Base-by-base conservation (phyloP, 2,329 filamentous ascomycete species). In the Calonectria leucothoes region DNA sequence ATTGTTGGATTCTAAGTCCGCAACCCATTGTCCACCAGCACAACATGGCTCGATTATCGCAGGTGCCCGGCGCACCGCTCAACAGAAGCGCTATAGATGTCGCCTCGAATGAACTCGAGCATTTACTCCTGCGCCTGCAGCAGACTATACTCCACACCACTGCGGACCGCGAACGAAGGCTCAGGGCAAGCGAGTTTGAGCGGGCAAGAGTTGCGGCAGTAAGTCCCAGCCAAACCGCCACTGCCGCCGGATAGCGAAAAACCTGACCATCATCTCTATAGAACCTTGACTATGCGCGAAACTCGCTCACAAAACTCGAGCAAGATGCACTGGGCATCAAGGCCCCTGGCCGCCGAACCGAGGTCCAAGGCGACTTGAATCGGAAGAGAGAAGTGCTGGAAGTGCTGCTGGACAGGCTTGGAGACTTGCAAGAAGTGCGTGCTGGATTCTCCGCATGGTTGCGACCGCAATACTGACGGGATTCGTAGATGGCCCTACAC, bases 231-330 rank as follows among this genome's bases (percentile, higher is more conserved):
- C 11, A 12, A 23, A 10, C 23, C 7, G n/a, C 8, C 12, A 11
- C 29, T 27, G 57, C 51, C 37, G 25, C 27, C 14, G 35, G 12
- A 57, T 6, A 10, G 5, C 10, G 12, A 23, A 8, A 6, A 27
- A 4, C 31, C 66, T 81, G 64, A 80, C 6, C 25, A 3, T 52
- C 5, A 15, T 6, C n/a, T 2, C 17, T 17, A 20, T 75, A 94
- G 91, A 96, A 95, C 79, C 87, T 96, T 74, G 90, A 94, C 77
- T 91, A 94, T 82, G 94, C 94, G 25, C 91, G 92, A 49, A 89
- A 88, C 0, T 88, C 94, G 35, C 90, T 96, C 70, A 89, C 93
- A 25, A 92, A 89, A 72, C 89, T 95, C 51, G 94, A 95, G 82
- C 93, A 94, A 78, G 91, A 94, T 77, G 89, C 91, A 7, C 84